Evolutionary conservation across 2,329 filamentous ascomycete genomes (phyloP).

Genomic region (Arachnomyces sp.): DNA sequence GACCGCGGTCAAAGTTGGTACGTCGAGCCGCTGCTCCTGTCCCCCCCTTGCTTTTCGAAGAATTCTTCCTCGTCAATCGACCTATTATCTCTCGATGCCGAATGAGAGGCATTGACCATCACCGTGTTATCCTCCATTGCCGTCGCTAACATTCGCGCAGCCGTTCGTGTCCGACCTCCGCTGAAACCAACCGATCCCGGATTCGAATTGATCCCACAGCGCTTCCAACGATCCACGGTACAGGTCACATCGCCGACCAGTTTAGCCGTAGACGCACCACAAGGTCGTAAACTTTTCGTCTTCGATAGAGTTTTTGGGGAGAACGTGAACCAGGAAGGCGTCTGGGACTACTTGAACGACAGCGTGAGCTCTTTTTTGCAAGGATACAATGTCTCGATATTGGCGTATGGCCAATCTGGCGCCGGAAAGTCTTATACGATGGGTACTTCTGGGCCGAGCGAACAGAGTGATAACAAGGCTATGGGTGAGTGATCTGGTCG

Average conservation of each 20-base stretch:
- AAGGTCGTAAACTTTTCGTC: constrained; percentile 89
- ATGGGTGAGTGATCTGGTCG: constrained; percentile 60
- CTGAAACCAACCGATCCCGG: constrained; percentile 78
- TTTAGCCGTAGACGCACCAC: constrained; percentile 79
- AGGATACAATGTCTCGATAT: constrained; percentile 95
- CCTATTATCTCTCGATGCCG: neutral
- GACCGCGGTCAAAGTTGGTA: constrained; percentile 94
- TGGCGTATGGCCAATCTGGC: constrained; percentile 95
- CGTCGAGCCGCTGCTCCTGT: constrained; percentile 34
- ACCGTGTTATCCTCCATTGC: too few species aligned
- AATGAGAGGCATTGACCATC: too few species aligned
- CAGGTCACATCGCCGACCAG: constrained; percentile 81
- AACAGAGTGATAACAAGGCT: constrained; percentile 61
- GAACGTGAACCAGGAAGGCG: constrained; percentile 73
- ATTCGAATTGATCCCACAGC: constrained; percentile 88
- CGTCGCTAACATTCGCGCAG: constrained; percentile 40
- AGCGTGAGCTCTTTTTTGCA: constrained; percentile 85
- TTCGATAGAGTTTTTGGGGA: constrained; percentile 92
- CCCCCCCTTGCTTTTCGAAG: neutral
- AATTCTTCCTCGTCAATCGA: neutral
- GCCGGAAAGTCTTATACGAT: constrained; percentile 98
- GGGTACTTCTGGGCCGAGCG: constrained; percentile 81
- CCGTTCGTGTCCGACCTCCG: constrained; percentile 85
- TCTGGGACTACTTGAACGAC: constrained; percentile 91
- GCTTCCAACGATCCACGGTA: constrained; percentile 88